Evolutionary conservation across 202 grass and related monocot species (phyloP), one percentile per base, ranked within the genome.

Genomic region (Schoenoplectus triqueter): DNA sequence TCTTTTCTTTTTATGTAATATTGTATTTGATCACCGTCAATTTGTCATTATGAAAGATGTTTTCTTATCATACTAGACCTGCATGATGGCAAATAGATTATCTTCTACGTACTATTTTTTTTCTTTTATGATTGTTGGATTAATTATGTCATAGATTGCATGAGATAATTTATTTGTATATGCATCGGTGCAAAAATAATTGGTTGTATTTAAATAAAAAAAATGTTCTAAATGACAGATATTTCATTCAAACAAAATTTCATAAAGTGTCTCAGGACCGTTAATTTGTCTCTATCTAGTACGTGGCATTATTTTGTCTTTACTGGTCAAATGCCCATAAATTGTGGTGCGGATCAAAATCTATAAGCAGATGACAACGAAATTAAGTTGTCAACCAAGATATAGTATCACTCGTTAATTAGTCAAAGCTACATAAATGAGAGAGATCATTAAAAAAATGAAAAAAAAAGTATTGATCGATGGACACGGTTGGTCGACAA

Each of bases 161-260:
- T 57, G 22, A 66, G 22, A 54, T 18, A 75, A 51, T 11, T 49
- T 31, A 10, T 0, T 75, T 54, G 7, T 10, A 68, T 76, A 51
- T 14, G 55, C 20, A 69, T 21, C 51, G 51, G 9, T 39, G 9
- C 63, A 47, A 3, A 71, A 48, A 73, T 52, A 71, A 49, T 77
- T 77, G 50, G 50, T 77, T 31, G 31, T 18, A 40, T 57, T 40
- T 14, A 13, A 14, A 57, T 56, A 31, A 6, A 14, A 76, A 39
- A 40, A 7, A 20, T 77, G 19, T 15, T 14, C 20, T 13, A 54
- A 14, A 57, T 77, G 73, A 77, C 22, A 47, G 3, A 47, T 15
- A 51, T 73, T 50, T 51, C 50, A 77, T 77, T 56, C 13, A 57
- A 15, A 40, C 7, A 5, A 57, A 77, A 73, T 47, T 73, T 73